A percentile compares a stretch with the other conserved stretches of the same genome.
These are phyloP conservation scores for Claviceps arundinis DNA, from an alignment of 2,329 filamentous ascomycete genomes.

Conservation along the genomic window DNA sequence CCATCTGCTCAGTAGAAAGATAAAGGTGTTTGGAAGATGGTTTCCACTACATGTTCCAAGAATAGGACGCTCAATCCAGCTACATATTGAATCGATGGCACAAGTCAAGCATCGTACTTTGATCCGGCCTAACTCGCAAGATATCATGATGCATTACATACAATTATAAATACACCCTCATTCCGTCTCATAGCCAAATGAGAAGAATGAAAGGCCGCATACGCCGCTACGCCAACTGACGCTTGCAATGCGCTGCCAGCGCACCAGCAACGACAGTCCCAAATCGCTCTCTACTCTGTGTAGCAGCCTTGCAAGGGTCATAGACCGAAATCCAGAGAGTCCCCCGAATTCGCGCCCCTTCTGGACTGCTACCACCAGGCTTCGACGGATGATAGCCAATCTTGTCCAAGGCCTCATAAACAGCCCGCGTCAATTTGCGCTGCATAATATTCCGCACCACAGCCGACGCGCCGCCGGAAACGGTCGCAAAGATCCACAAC, in stretches of 20 bases:
- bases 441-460: slow-evolving; percentile 15
- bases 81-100: not conserved
- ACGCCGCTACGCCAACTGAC: not conserved
- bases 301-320: slow-evolving; percentile 9
- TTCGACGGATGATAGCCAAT: slow-evolving; percentile 11
- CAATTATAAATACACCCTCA: not conserved
- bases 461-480: slow-evolving; percentile 4
- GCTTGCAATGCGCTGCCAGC: slow-evolving; percentile 5
- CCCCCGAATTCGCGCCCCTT: slow-evolving; percentile 10
- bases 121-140: not conserved
- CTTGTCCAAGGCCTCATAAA: slow-evolving; percentile 16
- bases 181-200: no score
- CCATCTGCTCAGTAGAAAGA: not conserved
- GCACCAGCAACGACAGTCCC: slow-evolving; percentile 9
- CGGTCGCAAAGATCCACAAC: slow-evolving; percentile 20
- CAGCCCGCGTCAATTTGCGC: slow-evolving; percentile 14
- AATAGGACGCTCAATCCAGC: not conserved
- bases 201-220: not conserved
- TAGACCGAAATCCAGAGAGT: slow-evolving; percentile 14
- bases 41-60: not conserved
- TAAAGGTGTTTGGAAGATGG: not conserved
- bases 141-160: not conserved
- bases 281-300: slow-evolving; percentile 9
- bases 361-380: slow-evolving; percentile 5
- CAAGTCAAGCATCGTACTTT: not conserved